Evolutionary conservation across 495 filamentous ascomycete species (phyloP).

Genomic region (Tuber calosporum): DNA sequence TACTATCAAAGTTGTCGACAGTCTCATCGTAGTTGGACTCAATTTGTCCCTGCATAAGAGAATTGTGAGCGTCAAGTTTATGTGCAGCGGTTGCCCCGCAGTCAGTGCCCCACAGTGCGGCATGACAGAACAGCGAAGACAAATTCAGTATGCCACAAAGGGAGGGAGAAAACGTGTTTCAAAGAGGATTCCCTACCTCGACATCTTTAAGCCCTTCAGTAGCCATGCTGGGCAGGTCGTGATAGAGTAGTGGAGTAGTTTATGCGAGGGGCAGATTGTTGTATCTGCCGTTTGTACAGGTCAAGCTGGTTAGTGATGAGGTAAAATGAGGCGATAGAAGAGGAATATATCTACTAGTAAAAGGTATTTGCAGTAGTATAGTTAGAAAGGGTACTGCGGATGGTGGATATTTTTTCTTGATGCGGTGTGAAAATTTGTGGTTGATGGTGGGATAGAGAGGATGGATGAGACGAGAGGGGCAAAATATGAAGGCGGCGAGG

Average conservation of each 20-base stretch:
- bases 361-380: neutral
- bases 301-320: neutral
- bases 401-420: neutral
- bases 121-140: constrained; percentile 8
- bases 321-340: neutral
- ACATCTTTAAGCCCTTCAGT: constrained; percentile 42
- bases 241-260: neutral
- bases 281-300: neutral
- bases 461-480: neutral
- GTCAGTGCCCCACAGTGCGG: constrained; percentile 36
- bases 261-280: neutral
- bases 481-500: neutral
- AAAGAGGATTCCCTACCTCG: constrained; percentile 30
- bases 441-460: constrained; percentile 6
- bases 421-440: neutral
- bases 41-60: constrained; percentile 68
- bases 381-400: neutral
- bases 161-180: neutral
- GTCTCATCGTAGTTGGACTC: constrained; percentile 99
- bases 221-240: constrained; percentile 39
- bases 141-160: neutral
- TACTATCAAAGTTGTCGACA: constrained; percentile 96
- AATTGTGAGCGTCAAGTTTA: constrained; percentile 16
- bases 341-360: neutral
- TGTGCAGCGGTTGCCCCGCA: constrained; percentile 28